Evolutionary conservation across 371 early-diverging fungal genomes (phyloP).

Genomic region (Chytridiales sp.): DNA sequence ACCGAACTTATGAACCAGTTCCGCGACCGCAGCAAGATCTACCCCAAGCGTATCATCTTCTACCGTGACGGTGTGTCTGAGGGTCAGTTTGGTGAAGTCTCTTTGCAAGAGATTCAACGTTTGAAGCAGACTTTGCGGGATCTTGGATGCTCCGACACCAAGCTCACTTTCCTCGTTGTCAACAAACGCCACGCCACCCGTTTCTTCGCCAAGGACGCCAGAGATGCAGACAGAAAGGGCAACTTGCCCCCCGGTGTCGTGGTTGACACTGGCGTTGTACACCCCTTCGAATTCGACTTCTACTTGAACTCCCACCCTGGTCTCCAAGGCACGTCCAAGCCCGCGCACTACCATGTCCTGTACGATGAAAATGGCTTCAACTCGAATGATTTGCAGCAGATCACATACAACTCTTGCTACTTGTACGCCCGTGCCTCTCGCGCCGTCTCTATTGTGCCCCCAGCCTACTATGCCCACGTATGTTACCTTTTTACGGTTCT

Average conservation of each 20-base stretch:
- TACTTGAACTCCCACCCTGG: conserved; percentile 89
- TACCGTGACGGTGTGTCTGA: conserved; percentile 76
- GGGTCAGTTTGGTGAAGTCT: conserved; percentile 62
- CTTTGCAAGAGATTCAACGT: conserved; percentile 49
- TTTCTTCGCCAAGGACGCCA: conserved; percentile 48
- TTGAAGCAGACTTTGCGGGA: conserved; percentile 36
- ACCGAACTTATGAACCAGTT: conserved; percentile 49
- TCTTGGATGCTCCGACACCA: conserved; percentile 32
- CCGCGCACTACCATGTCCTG: conserved; percentile 60
- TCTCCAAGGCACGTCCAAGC: conserved; percentile 57
- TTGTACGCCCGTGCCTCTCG: conserved; percentile 62
- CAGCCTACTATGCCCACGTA: conserved; percentile 82
- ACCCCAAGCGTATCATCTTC: conserved; percentile 58
- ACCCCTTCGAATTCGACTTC: conserved; percentile 68
- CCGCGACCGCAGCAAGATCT: conserved; percentile 22
- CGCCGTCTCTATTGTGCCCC: conserved; percentile 70
- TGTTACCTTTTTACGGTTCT: no score
- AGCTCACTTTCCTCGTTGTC: conserved; percentile 63
- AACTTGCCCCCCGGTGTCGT: conserved; percentile 64
- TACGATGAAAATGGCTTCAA: conserved; percentile 81
- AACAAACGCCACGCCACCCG: conserved; percentile 72
- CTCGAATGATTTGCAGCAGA: conserved; percentile 72
- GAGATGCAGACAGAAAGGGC: conserved; percentile 47
- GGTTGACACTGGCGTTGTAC: conserved; percentile 50
- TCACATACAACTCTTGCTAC: conserved; percentile 86